Conservation (phyloP, 768 basidiomycete species). For the Termitomyces sp. region DNA sequence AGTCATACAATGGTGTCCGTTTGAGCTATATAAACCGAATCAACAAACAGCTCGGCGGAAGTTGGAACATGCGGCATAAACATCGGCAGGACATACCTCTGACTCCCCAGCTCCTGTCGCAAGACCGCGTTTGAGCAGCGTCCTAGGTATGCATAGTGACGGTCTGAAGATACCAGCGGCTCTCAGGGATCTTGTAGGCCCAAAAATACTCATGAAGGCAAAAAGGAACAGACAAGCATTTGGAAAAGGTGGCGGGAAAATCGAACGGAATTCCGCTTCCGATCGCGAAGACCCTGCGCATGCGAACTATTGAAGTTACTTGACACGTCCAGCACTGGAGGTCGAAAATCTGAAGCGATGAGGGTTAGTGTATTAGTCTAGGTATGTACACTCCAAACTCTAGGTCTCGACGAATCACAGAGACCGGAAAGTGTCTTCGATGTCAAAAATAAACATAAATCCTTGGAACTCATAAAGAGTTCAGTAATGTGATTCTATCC, state of each 20-base stretch:
- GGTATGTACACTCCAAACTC: not conserved
- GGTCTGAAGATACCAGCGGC: not conserved
- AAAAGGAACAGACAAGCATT: not conserved
- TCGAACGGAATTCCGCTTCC: constrained; percentile 6
- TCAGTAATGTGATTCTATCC: too few species aligned
- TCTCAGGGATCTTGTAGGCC: constrained; percentile 7
- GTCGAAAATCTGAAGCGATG: too few species aligned
- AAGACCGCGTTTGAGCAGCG: constrained; percentile 5
- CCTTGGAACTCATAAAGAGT: too few species aligned
- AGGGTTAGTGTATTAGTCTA: too few species aligned
- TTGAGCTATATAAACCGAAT: constrained; percentile 26
- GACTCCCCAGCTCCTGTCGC: constrained; percentile 10
- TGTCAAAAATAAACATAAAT: too few species aligned
- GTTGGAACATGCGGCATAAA: not conserved
- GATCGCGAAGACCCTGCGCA: not conserved
- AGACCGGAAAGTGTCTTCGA: too few species aligned
- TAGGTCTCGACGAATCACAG: not conserved
- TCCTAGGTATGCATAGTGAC: constrained; percentile 3
- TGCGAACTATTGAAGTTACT: too few species aligned
- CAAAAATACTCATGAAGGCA: constrained; percentile 6
- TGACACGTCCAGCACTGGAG: not conserved
- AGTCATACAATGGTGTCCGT: constrained; percentile 83
- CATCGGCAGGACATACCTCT: constrained; percentile 4
- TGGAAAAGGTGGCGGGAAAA: not conserved
- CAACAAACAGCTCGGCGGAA: not conserved